These are phyloP conservation scores for Fremontodendron californicum DNA, from an alignment of 345 rosid species.

Conservation along the genomic window DNA sequence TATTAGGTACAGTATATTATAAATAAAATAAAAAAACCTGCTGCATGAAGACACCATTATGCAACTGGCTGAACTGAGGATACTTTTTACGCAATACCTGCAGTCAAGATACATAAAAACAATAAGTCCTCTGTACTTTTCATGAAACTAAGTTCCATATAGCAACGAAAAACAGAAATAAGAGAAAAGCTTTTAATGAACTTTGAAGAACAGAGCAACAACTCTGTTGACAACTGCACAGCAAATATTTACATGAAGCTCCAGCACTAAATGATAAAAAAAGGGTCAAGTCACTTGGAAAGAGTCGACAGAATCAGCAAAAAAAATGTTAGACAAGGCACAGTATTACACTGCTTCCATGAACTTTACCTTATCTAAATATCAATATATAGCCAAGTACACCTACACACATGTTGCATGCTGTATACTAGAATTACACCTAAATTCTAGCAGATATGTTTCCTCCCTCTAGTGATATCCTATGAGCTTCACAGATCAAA, in stretches of 20 bases:
- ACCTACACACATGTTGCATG: background rate
- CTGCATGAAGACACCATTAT: constrained; percentile 92
- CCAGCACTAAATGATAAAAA: background rate
- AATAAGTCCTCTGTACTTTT: background rate
- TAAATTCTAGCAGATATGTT: background rate
- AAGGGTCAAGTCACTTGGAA: background rate
- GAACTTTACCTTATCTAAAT: background rate
- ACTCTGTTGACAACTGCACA: background rate
- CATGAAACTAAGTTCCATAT: background rate
- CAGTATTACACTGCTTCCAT: background rate
- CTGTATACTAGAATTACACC: background rate
- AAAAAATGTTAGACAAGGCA: background rate
- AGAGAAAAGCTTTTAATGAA: background rate
- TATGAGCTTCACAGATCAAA: background rate
- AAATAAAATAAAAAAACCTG: constrained; percentile 45
- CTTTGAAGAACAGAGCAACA: background rate
- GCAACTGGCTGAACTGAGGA: constrained; percentile 93
- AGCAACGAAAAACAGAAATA: background rate
- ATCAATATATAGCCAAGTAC: background rate
- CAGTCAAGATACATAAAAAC: constrained; percentile 14
- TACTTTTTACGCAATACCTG: constrained; percentile 86
- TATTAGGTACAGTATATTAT: background rate
- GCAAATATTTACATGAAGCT: background rate
- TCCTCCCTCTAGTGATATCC: background rate
- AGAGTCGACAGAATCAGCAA: background rate